Conservation (phyloP, 2,329 filamentous ascomycete genomes). For the Fusarium pseudocircinatum region DNA sequence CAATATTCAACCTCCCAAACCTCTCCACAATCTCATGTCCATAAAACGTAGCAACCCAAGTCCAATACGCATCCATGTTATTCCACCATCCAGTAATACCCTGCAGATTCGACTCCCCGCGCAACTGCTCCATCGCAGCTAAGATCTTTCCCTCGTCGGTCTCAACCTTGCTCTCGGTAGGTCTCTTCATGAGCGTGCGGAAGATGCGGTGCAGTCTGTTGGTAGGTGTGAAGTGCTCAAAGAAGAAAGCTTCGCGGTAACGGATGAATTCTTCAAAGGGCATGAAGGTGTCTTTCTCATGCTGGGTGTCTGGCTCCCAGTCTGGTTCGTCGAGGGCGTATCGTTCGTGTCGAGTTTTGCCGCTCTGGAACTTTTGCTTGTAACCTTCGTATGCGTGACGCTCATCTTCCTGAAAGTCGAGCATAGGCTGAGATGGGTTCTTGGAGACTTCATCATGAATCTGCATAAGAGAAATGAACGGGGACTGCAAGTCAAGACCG, state of each 20-base stretch:
- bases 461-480: slow-evolving; percentile 55
- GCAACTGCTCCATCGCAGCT: slow-evolving; percentile 36
- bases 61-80: slow-evolving; percentile 55
- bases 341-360: slow-evolving; percentile 8
- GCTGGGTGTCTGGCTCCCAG: slow-evolving; percentile 43
- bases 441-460: slow-evolving; percentile 48
- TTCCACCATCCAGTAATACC: slow-evolving; percentile 44
- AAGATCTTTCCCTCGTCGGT: slow-evolving; percentile 40
- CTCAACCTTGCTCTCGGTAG: slow-evolving; percentile 42
- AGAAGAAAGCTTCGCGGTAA: slow-evolving; percentile 54
- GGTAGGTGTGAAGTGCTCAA: slow-evolving; percentile 31
- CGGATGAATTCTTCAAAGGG: slow-evolving; percentile 55
- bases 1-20: slow-evolving; percentile 57
- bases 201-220: slow-evolving; percentile 49
- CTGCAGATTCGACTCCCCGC: slow-evolving; percentile 20
- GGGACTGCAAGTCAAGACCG: slow-evolving; percentile 58
- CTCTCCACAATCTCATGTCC: slow-evolving; percentile 55
- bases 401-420: slow-evolving; percentile 48
- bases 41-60: slow-evolving; percentile 58
- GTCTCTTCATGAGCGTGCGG: slow-evolving; percentile 48
- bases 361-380: slow-evolving; percentile 49
- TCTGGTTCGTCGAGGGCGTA: slow-evolving; percentile 29
- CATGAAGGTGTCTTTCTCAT: slow-evolving; percentile 54
- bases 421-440: slow-evolving; percentile 45
- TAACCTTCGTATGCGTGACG: slow-evolving; percentile 47